phyloP scores from a whole-genome alignment of 2,329 filamentous ascomycete species.

The Ceratocystis diversiconidia region DNA sequence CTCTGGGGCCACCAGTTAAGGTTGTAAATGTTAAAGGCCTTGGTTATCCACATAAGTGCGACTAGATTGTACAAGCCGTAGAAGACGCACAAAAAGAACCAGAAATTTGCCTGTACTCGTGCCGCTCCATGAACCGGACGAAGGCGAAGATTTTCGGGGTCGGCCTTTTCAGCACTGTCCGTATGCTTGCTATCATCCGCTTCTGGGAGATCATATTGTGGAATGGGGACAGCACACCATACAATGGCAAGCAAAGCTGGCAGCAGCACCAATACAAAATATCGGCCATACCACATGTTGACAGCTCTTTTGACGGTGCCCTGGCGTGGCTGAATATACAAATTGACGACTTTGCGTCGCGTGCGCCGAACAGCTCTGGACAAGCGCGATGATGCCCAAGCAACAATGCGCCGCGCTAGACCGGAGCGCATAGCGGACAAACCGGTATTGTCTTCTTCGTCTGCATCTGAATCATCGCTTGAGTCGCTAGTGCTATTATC shows the following conservation, averaged over 20 bases:
- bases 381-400: slow-evolving; percentile 20
- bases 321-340: slow-evolving; percentile 49
- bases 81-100: slow-evolving; percentile 57
- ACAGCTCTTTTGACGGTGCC: slow-evolving; percentile 43
- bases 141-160: slow-evolving; percentile 20
- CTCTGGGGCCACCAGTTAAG: slow-evolving; percentile 57
- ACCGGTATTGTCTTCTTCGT: slow-evolving; percentile 15
- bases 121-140: slow-evolving; percentile 49
- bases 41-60: slow-evolving; percentile 56
- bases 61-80: slow-evolving; percentile 56
- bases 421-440: neutral
- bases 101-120: slow-evolving; percentile 52
- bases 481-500: slow-evolving; percentile 24
- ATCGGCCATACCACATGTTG: slow-evolving; percentile 49
- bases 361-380: slow-evolving; percentile 20
- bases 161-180: slow-evolving; percentile 20
- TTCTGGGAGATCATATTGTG: slow-evolving; percentile 42
- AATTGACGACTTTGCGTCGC: slow-evolving; percentile 31
- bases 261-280: slow-evolving; percentile 45
- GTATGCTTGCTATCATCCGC: slow-evolving; percentile 23
- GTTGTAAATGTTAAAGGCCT: slow-evolving; percentile 56
- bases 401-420: neutral
- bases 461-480: slow-evolving; percentile 20
- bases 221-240: slow-evolving; percentile 53
- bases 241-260: slow-evolving; percentile 45